A percentile compares a stretch with the other conserved stretches of the same genome.
Conservation (phyloP, 2,329 filamentous ascomycete species). For the Catunica adiposa region DNA sequence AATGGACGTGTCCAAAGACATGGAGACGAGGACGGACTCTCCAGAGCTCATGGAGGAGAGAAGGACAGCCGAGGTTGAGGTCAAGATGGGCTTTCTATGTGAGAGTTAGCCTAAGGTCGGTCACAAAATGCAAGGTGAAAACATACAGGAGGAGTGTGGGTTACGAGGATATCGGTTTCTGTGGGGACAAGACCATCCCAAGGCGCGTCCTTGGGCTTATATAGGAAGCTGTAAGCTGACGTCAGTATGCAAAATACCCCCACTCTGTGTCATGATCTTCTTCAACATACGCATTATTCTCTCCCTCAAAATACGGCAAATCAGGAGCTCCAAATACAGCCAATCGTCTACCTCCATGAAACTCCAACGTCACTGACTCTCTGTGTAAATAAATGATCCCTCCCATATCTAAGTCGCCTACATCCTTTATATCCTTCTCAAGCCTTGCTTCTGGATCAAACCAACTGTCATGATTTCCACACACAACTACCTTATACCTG, state of each 20-base stretch:
- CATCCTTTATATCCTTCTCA: constrained; percentile 28
- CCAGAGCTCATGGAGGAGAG: constrained; percentile 56
- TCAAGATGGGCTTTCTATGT: constrained; percentile 50
- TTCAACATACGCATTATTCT: constrained; percentile 11
- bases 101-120: constrained; percentile 1
- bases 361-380: constrained; percentile 42
- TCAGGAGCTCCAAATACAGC: constrained; percentile 69
- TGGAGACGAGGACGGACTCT: constrained; percentile 59
- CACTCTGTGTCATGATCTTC: constrained; percentile 22
- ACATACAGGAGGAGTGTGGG: constrained; percentile 57
- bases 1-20: constrained; percentile 76
- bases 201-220: constrained; percentile 23
- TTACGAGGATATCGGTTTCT: constrained; percentile 63
- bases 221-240: constrained; percentile 33
- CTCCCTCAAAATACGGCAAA: constrained; percentile 52
- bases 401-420: constrained; percentile 38
- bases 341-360: constrained; percentile 41
- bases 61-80: constrained; percentile 51
- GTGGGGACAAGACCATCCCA: constrained; percentile 57
- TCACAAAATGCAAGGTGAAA: background rate
- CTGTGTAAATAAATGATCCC: constrained; percentile 56
- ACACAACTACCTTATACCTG: constrained; percentile 62
- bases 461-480: constrained; percentile 80
- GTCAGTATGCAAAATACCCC: no score
- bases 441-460: constrained; percentile 52